Base-by-base conservation (phyloP, 1,139 yeast genomes). In the Saccharomyces hybrid region DNA sequence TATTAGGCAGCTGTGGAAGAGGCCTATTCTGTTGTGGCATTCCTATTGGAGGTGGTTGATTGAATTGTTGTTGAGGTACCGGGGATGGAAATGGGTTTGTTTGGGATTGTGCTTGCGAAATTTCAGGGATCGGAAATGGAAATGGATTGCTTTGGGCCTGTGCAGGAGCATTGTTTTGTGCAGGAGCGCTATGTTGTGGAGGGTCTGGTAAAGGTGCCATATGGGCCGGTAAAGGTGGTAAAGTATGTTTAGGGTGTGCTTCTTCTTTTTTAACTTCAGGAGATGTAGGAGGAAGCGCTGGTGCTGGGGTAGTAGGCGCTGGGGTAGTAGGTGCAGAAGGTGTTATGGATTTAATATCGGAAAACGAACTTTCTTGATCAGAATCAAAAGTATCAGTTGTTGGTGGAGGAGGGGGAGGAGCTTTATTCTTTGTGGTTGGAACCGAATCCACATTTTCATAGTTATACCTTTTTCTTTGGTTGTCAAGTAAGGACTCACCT, bases 321-420 rank as follows among this genome's bases (percentile, higher is more conserved):
- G 23, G 23, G 23, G 23, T 60, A 27, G 70, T 68, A 66, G 61
- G 74, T 65, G 65, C 73, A 64, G 62, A 54, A 46, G 51, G 51
- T 19, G 62, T 62, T 58, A 63, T 46, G 54, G 60, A 50, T 66
- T 65, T 47, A 49, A 58, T 56, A 61, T 56, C 46, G 58, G 59
- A 50, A 62, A 56, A 53, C 52, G 25, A 60, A 53, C 32, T 60
- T 51, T n/a, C 31, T 44, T 13, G 60, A 52, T 16, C 50, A 58
- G 25, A 58, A 16, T 53, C 60, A 27, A 53, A 46, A 5, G 64
- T 58, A 13, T 60, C 57, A 5, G 62, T 54, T 13, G 69, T 60
- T 13, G 77, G 77, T 2, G 80, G 81, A 1, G 82, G 82, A 8
- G 80, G 78, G 2, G 79, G 79, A 3, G 82, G 81, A 0, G 81